Conservation (phyloP, 73 alveolate genomes). For the Uronychia binucleata region DNA sequence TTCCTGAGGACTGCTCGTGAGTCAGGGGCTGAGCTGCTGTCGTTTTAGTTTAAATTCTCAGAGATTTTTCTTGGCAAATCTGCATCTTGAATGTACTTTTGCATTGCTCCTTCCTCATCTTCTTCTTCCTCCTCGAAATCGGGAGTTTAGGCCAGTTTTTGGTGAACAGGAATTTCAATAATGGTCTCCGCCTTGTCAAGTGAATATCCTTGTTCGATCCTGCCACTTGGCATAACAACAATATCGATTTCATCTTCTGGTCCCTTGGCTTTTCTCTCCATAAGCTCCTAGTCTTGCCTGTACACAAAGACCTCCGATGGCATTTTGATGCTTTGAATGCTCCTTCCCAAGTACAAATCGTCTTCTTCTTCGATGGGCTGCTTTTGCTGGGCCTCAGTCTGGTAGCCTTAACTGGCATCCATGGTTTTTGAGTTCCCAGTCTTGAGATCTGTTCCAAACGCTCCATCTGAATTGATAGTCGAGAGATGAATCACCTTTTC, state of each 20-base stretch:
- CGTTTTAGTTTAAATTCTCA: not conserved
- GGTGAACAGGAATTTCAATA: too few relatives aligned
- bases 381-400: too few relatives aligned
- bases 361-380: too few relatives aligned
- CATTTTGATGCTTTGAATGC: not conserved
- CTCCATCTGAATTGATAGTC: constrained; percentile 15
- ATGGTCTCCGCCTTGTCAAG: too few relatives aligned
- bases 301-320: not conserved
- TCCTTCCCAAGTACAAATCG: not conserved
- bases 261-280: not conserved
- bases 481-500: constrained; percentile 17
- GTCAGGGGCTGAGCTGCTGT: too few relatives aligned
- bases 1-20: too few relatives aligned
- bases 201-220: not conserved
- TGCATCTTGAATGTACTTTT: not conserved
- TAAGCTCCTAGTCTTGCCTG: not conserved
- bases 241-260: not conserved
- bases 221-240: not conserved
- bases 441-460: not conserved
- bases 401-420: not conserved
- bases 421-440: not conserved
- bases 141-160: not conserved
- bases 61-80: not conserved
- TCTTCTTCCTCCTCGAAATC: not conserved
- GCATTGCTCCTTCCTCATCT: not conserved